Evolutionary conservation across 2,329 filamentous ascomycete genomes (phyloP).

Genomic region (Hypoxylon sp.): DNA sequence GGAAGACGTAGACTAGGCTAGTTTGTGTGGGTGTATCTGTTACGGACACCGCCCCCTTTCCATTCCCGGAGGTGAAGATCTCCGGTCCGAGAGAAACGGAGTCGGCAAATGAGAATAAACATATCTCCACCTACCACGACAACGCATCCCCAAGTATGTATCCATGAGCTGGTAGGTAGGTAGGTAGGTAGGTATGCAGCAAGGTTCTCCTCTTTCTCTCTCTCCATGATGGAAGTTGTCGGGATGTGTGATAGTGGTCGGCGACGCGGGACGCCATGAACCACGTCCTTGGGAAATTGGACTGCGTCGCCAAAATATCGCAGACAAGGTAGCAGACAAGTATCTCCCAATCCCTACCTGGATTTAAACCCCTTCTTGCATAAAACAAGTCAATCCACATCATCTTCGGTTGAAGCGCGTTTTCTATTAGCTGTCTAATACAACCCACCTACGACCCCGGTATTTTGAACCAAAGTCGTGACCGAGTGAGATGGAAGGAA

Average conservation of each 20-base stretch:
- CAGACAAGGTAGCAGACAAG: conserved; percentile 20
- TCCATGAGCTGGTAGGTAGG: too few relatives aligned
- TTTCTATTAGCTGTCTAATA: too few relatives aligned
- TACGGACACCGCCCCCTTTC: conserved; percentile 31
- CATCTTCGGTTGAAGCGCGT: too few relatives aligned
- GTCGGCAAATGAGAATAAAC: conserved; percentile 13
- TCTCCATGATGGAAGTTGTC: too few relatives aligned
- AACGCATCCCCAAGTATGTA: conserved; percentile 15
- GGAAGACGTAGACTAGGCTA: conserved; percentile 3
- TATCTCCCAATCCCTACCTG: too few relatives aligned
- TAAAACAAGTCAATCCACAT: too few relatives aligned
- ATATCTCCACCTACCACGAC: conserved; percentile 13
- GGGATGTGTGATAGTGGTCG: conserved; percentile 17
- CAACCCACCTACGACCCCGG: too few relatives aligned
- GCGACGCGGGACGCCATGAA: conserved; percentile 26
- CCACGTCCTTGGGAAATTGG: conserved; percentile 35
- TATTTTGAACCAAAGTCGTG: too few relatives aligned
- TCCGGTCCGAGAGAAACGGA: not conserved
- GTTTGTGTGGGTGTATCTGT: conserved; percentile 13
- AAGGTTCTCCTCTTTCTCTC: too few relatives aligned
- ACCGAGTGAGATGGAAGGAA: too few relatives aligned
- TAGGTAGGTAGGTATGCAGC: too few relatives aligned
- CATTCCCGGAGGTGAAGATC: not conserved
- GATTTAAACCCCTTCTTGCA: conserved; percentile 6
- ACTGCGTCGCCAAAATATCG: conserved; percentile 12